Base-by-base conservation (phyloP, 768 basidiomycete genomes). In the Leccinum boreale region DNA sequence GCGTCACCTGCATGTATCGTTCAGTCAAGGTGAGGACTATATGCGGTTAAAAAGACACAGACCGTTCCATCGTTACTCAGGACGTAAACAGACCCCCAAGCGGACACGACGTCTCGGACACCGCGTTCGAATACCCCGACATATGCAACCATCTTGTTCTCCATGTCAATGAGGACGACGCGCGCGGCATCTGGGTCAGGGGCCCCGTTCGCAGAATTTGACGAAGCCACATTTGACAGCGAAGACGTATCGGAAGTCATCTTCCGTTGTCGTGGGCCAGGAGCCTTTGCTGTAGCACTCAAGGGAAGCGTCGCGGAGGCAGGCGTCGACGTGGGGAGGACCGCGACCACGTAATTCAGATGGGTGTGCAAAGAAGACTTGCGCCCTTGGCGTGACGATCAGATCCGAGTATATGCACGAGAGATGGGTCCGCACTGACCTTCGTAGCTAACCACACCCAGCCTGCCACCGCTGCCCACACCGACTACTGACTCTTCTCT, bases 401-500 rank as follows among this genome's bases (percentile, higher is more conserved):
- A 42, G 42, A 42, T 42, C 10, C n/a, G 1, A 8, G 5, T 19
- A 19, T 19, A 19, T 19, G n/a, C n/a, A 11, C 10, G 19, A 23
- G 23, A 47, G 12, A 10, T 0, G 23, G 5, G 12, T 8, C 29
- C n/a, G 1, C 26, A 56, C 72, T 52, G 55, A 90, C 95, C 96
- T 79, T 98, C 97, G 66, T 94, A 93, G 1, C 94, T 94, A 68
- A 86, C 93, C 54, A 90, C 93, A 0, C 88, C 81, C 4, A 91
- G 89, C 58, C 94, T 77, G 4, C 90, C 92, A 17, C 94, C 91
- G 0, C 83, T 80, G 1, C 87, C 85, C 65, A 91, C 94, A 8
- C 90, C 78, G 65, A 95, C 95, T 23, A 98, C 86, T 4, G 94
- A 95, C 65, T 98, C 97, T 48, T 97, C 91, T 57, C 90, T 75